phyloP scores from a whole-genome alignment of 2,329 filamentous ascomycete species.

The Ascochyta viciae-villosae region DNA sequence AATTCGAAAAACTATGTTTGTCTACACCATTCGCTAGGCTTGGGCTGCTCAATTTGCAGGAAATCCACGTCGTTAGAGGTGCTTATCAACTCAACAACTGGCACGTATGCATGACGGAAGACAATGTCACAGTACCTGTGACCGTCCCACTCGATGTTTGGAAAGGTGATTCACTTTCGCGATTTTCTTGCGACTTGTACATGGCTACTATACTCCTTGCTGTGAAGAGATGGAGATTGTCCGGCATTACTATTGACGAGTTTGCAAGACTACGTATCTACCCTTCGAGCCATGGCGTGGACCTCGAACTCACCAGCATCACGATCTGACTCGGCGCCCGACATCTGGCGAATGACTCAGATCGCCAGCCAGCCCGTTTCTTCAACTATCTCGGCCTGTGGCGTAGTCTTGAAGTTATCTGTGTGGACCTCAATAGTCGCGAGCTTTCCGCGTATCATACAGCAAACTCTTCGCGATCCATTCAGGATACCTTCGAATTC shows the following conservation, averaged over 20 bases:
- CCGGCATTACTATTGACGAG: not conserved
- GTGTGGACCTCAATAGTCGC: slow-evolving; percentile 2
- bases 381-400: not conserved
- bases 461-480: not conserved
- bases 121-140: not conserved
- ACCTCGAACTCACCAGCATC: not conserved
- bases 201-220: too few relatives aligned
- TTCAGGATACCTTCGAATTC: not conserved
- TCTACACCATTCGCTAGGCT: not conserved
- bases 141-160: slow-evolving; percentile 1
- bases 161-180: not conserved
- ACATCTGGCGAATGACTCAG: not conserved
- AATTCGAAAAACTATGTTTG: not conserved
- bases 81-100: not conserved
- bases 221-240: not conserved
- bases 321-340: not conserved
- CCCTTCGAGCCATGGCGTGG: not conserved
- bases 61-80: not conserved
- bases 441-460: fast-evolving
- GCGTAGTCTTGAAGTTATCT: slow-evolving; percentile 11
- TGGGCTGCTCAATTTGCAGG: not conserved
- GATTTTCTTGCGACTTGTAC: too few relatives aligned
- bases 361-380: not conserved
- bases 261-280: not conserved
- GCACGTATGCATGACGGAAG: not conserved